A percentile compares a stretch with the other conserved stretches of the same genome.
Conservation (phyloP, 768 basidiomycete genomes). For the Tylopilus cervinicoccineus region DNA sequence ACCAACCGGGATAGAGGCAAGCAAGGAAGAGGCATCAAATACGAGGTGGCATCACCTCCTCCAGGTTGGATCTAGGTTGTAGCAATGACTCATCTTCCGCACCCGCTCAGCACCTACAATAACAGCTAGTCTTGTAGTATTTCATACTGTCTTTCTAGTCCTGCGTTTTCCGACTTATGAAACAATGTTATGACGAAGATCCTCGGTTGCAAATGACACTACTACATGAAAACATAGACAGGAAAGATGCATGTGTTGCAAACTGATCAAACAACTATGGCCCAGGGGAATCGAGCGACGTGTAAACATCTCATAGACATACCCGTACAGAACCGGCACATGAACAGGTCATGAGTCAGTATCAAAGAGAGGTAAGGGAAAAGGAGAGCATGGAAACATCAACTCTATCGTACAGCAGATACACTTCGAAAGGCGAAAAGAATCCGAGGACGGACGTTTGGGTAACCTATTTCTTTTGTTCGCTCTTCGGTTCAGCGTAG, state of each 20-base stretch:
- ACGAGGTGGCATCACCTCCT: constrained; percentile 24
- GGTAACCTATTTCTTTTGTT: constrained; percentile 31
- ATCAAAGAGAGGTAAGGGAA: constrained; percentile 26
- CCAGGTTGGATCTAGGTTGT: constrained; percentile 46
- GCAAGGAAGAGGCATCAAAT: not conserved
- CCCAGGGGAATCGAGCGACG: constrained; percentile 18
- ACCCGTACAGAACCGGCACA: constrained; percentile 28
- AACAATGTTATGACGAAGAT: constrained; percentile 3
- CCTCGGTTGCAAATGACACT: constrained; percentile 15
- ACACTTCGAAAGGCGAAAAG: constrained; percentile 2
- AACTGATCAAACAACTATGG: constrained; percentile 11
- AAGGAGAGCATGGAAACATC: constrained; percentile 30
- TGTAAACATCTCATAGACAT: constrained; percentile 26
- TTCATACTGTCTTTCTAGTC: not conserved
- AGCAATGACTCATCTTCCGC: not conserved
- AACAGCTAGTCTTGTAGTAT: not conserved
- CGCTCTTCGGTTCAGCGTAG: constrained; percentile 57
- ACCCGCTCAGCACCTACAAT: not conserved
- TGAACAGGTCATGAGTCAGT: constrained; percentile 28
- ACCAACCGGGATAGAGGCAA: constrained; percentile 14
- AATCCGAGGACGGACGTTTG: constrained; percentile 1
- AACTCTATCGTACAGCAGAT: constrained; percentile 31
- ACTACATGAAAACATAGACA: constrained; percentile 24
- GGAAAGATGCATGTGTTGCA: constrained; percentile 14
- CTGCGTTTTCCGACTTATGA: not conserved